Conservation (phyloP, 2,329 filamentous ascomycete genomes). For the Apiospora aurea region DNA sequence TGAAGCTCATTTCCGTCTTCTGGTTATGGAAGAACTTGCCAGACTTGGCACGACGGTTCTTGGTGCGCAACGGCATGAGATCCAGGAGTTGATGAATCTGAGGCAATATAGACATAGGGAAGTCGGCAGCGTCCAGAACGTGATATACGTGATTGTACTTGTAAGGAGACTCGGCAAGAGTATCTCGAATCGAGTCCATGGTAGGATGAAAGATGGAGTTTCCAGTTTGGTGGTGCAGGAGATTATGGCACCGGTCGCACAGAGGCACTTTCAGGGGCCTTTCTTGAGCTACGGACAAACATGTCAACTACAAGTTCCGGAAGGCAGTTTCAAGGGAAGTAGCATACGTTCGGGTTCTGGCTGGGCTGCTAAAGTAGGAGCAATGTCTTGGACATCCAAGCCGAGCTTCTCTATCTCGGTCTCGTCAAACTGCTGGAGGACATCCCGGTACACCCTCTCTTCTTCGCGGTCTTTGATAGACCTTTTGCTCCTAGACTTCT, state of each 20-base stretch:
- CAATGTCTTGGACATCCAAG: conserved; percentile 50
- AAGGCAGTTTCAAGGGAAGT: neutral
- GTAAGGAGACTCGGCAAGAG: conserved; percentile 87
- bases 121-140: conserved; percentile 92
- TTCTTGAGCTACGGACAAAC: conserved; percentile 23
- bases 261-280: conserved; percentile 58
- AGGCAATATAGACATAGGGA: conserved; percentile 90
- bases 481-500: conserved; percentile 36
- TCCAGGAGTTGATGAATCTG: conserved; percentile 74
- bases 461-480: conserved; percentile 41
- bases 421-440: conserved; percentile 51
- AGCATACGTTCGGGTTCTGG: conserved; percentile 28
- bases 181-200: conserved; percentile 80
- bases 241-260: conserved; percentile 86
- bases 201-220: conserved; percentile 80
- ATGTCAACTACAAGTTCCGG: conserved; percentile 20
- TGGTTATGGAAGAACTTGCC: conserved; percentile 71
- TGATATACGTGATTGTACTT: conserved; percentile 96
- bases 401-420: conserved; percentile 54
- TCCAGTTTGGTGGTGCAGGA: conserved; percentile 78
- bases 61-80: conserved; percentile 76
- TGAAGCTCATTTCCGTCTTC: conserved; percentile 83
- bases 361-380: conserved; percentile 37
- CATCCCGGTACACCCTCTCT: conserved; percentile 55
- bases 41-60: conserved; percentile 78